These are phyloP conservation scores for Candida mattraensis DNA, from an alignment of 805 yeast genomes.

Conservation along the genomic window DNA sequence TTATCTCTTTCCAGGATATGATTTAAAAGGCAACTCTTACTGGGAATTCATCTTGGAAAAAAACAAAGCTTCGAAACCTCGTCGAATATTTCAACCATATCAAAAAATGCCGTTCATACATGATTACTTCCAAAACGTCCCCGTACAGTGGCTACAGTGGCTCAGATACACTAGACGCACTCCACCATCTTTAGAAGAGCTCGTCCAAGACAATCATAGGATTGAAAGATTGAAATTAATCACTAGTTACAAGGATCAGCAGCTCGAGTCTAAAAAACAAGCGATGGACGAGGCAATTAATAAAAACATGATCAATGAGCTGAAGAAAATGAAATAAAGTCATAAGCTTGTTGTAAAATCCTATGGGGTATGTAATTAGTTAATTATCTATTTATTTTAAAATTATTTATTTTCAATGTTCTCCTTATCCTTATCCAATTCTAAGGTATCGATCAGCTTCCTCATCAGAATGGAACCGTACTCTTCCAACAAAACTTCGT, in stretches of 20 bases:
- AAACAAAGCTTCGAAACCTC: constrained; percentile 38
- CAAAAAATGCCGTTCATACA: constrained; percentile 47
- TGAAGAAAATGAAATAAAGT: constrained; percentile 17
- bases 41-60: constrained; percentile 73
- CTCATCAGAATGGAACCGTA: constrained; percentile 14
- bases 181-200: constrained; percentile 65
- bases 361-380: too few relatives aligned
- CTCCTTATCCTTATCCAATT: constrained; percentile 14
- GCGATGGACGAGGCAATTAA: constrained; percentile 20
- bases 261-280: constrained; percentile 32
- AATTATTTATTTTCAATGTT: constrained; percentile 13
- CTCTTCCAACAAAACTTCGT: constrained; percentile 15
- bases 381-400: too few relatives aligned
- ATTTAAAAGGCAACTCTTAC: constrained; percentile 79
- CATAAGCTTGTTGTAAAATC: too few relatives aligned
- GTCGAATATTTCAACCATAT: constrained; percentile 65
- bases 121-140: constrained; percentile 58
- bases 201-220: constrained; percentile 56
- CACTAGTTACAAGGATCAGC: constrained; percentile 46
- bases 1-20: constrained; percentile 49
- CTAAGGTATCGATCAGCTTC: constrained; percentile 8
- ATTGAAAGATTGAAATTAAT: constrained; percentile 50
- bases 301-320: constrained; percentile 25
- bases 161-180: constrained; percentile 58
- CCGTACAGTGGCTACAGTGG: constrained; percentile 84